phyloP scores from a whole-genome alignment of 225 moss, liverwort and hornwort species.

The Polytrichum commune region DNA sequence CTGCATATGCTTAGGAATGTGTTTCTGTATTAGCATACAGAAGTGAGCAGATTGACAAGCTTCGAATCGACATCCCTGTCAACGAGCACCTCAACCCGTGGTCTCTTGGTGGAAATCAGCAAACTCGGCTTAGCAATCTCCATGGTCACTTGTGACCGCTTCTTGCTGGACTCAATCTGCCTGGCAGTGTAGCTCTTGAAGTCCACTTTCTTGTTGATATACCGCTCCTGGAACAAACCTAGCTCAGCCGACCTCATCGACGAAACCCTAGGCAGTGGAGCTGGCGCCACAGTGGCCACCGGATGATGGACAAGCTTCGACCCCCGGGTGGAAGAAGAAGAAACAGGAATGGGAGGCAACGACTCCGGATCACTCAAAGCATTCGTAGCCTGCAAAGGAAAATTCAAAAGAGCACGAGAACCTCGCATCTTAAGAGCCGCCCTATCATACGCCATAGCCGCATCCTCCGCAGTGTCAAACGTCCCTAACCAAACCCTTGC shows the following conservation, averaged over 20 bases:
- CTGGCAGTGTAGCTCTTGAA: constrained; percentile 10
- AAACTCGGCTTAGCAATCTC: too few species aligned
- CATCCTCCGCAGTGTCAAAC: constrained; percentile 52
- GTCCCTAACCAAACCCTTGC: constrained; percentile 58
- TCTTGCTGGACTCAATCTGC: constrained; percentile 22
- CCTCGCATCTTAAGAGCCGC: constrained; percentile 67
- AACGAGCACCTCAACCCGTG: too few species aligned
- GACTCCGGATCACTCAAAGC: constrained; percentile 51
- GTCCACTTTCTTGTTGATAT: constrained; percentile 15
- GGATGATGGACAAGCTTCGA: constrained; percentile 2
- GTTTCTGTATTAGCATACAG: too few species aligned
- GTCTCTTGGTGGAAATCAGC: too few species aligned
- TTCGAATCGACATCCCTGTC: too few species aligned
- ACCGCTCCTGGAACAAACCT: constrained; percentile 22
- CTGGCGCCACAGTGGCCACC: background rate
- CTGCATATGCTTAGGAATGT: too few species aligned
- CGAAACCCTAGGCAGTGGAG: background rate
- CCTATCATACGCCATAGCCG: constrained; percentile 57
- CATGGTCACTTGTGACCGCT: constrained; percentile 8
- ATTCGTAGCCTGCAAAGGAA: constrained; percentile 49
- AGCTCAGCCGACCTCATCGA: constrained; percentile 1
- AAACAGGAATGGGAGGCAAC: constrained; percentile 25
- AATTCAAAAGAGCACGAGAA: constrained; percentile 53
- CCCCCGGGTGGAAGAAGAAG: constrained; percentile 34
- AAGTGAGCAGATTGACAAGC: too few species aligned